Conservation (phyloP, 192 early-diverging fungal genomes). For the Backusella tarrabulga region DNA sequence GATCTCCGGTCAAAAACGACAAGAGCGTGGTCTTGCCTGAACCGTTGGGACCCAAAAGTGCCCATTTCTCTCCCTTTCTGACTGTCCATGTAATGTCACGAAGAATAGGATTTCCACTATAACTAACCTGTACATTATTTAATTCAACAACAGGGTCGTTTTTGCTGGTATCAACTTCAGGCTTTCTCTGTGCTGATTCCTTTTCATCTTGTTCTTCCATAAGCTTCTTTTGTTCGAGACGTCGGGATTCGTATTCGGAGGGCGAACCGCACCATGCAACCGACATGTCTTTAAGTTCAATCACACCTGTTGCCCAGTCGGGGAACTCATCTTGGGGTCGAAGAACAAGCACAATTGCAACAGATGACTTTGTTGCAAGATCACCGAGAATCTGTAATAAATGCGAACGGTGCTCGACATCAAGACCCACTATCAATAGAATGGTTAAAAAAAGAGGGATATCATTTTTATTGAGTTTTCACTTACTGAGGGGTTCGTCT, state of each 20-base stretch:
- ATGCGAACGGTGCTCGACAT: conserved; percentile 41
- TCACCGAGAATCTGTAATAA: conserved; percentile 35
- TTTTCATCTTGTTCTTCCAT: conserved; percentile 27
- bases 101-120: conserved; percentile 42
- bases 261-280: conserved; percentile 37
- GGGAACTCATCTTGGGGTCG: conserved; percentile 56
- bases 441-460: background rate
- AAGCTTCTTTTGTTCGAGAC: background rate
- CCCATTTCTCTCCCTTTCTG: conserved; percentile 50
- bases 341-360: conserved; percentile 42
- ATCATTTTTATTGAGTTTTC: background rate
- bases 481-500: conserved; percentile 58
- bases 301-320: conserved; percentile 50
- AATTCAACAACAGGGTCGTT: conserved; percentile 39
- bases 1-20: conserved; percentile 54
- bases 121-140: conserved; percentile 43
- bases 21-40: conserved; percentile 59
- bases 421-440: conserved; percentile 49
- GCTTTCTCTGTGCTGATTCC: conserved; percentile 12
- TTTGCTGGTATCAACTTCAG: background rate
- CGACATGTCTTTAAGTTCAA: conserved; percentile 38
- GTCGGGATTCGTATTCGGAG: conserved; percentile 29
- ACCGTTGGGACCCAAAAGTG: conserved; percentile 50
- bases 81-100: conserved; percentile 48
- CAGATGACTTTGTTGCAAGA: background rate